phyloP scores from a whole-genome alignment of 768 basidiomycete genomes.

The Mycena polygramma region DNA sequence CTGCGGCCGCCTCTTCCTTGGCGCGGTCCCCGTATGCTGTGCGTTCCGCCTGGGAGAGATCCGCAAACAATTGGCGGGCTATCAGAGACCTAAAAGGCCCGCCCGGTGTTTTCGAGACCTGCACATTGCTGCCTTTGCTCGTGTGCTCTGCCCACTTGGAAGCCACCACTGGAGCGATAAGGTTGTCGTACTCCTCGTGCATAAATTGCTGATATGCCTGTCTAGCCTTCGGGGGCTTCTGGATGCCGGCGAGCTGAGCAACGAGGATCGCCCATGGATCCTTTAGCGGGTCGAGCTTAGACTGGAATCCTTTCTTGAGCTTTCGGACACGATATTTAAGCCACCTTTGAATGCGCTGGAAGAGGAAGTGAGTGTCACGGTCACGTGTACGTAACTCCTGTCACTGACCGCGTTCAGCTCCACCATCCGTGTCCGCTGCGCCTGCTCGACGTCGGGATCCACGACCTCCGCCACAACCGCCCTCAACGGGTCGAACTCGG shows the following conservation, averaged over 20 bases:
- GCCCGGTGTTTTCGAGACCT: not conserved
- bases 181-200: not conserved
- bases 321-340: slow-evolving; percentile 16
- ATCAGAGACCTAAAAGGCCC: not conserved
- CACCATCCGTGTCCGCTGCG: not conserved
- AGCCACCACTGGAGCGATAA: not conserved
- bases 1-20: not conserved
- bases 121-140: not conserved
- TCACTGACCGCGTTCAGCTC: slow-evolving; percentile 8
- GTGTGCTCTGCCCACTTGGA: not conserved
- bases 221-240: not conserved
- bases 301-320: not conserved
- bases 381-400: not conserved
- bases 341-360: slow-evolving; percentile 30
- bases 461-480: not conserved
- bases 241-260: not conserved
- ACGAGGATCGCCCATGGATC: not conserved
- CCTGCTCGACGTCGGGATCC: not conserved
- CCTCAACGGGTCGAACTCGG: not conserved
- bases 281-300: not conserved
- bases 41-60: not conserved
- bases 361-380: not conserved
- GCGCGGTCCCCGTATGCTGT: not conserved
- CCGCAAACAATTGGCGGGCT: not conserved
- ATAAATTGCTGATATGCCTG: slow-evolving; percentile 23